These are phyloP conservation scores for Neurospora sp. DNA, from an alignment of 495 filamentous ascomycete species.

Conservation along the genomic window DNA sequence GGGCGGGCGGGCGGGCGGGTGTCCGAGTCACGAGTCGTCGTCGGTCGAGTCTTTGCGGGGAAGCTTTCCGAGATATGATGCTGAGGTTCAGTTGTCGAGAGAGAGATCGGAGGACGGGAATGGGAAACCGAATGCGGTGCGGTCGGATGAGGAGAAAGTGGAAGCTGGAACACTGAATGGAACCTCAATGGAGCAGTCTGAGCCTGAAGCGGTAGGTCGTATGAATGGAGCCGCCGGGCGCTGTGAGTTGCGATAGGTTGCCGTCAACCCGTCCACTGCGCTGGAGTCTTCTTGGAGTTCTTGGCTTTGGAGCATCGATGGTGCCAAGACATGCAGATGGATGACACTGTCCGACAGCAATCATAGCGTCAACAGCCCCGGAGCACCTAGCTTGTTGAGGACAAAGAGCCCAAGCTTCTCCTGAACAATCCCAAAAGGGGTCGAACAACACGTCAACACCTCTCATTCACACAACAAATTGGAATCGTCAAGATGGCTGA, in stretches of 20 bases:
- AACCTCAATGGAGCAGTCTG: background rate
- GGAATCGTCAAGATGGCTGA: background rate
- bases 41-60: background rate
- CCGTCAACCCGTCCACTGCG: background rate
- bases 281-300: background rate
- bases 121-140: background rate
- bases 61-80: too few species aligned
- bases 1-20: background rate
- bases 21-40: background rate
- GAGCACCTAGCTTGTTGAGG: background rate
- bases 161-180: background rate
- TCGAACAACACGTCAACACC: background rate
- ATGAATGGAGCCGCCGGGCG: background rate
- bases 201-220: background rate
- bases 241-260: background rate
- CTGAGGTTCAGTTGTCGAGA: background rate
- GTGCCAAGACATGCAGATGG: background rate
- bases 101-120: background rate
- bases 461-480: background rate
- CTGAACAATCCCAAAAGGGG: background rate
- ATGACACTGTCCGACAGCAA: background rate
- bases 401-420: background rate
- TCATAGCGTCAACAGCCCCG: background rate
- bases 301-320: background rate
- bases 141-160: background rate